Evolutionary conservation across 2,329 filamentous ascomycete genomes (phyloP).

Genomic region (Calcarisporium arbuscula): DNA sequence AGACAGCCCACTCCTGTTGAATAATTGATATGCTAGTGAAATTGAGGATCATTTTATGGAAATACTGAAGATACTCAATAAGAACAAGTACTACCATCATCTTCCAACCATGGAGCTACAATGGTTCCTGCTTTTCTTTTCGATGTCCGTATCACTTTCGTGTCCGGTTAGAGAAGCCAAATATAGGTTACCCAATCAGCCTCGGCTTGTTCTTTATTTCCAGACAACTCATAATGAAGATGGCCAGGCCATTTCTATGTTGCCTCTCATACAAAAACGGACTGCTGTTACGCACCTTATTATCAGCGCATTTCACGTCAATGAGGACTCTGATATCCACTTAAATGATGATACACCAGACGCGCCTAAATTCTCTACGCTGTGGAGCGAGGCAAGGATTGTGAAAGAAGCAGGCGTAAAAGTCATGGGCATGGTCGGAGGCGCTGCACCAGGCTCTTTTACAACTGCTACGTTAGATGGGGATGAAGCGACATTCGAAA

Average conservation of each 20-base stretch:
- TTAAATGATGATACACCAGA: constrained; percentile 71
- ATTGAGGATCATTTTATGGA: too few species aligned
- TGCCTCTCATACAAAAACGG: constrained; percentile 34
- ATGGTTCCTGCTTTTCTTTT: too few species aligned
- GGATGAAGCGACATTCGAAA: constrained; percentile 54
- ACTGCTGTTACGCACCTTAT: constrained; percentile 69
- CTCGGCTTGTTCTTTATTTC: constrained; percentile 43
- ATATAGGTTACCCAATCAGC: too few species aligned
- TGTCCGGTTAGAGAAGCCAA: too few species aligned
- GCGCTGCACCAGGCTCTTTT: constrained; percentile 70
- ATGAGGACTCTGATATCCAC: constrained; percentile 57
- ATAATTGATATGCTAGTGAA: too few species aligned
- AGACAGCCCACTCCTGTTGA: too few species aligned
- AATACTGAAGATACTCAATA: too few species aligned
- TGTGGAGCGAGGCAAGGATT: constrained; percentile 71
- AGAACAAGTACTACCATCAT: too few species aligned
- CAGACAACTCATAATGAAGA: constrained; percentile 37
- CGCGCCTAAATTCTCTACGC: constrained; percentile 54
- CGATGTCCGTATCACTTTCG: too few species aligned
- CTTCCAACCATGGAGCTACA: too few species aligned
- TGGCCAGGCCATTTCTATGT: constrained; percentile 39
- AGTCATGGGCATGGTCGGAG: constrained; percentile 79
- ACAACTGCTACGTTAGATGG: constrained; percentile 43
- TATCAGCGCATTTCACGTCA: constrained; percentile 75
- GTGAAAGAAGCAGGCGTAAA: constrained; percentile 69